Evolutionary conservation across 805 yeast species (phyloP), one percentile per base, ranked within the genome.

Genomic region (Blastobotrys robertii): DNA sequence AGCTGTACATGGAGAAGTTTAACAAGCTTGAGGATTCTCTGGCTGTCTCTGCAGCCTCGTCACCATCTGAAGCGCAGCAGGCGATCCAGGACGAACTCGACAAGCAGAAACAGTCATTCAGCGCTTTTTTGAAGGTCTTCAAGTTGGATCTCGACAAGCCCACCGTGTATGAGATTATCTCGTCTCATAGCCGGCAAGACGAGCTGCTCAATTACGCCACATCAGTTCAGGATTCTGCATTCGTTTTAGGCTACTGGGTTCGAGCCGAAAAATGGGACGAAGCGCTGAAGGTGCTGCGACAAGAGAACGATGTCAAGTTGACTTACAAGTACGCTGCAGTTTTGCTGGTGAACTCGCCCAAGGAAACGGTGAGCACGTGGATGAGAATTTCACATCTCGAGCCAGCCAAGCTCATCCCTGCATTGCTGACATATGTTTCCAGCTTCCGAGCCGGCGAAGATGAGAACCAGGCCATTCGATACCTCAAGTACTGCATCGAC

Each of bases 281-380:
- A 44, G 82, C 94, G 0, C 59, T 85, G 41, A 73, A 74, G 41
- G 72, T 77, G 0, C 51, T 81, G 32, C 46, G 59, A 3, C 50
- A 42, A 33, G 70, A 70, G 42, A 69, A 70, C 34, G 71, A 72
- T 34, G 64, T 70, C 0, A 56, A 63, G 0, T 56, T 76, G 7
- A 72, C 83, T 4, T 84, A 86, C 62, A 73, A 74, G 47, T 77
- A 79, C 46, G 71, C 97, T 1, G 77, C 81, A 0, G 79, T 79
- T 0, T 59, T 92, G 32, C 58, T 92, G 41, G 66, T 77, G 2
- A 83, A 84, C 51, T 63, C 73, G 10, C 88, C 98, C 0, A 66
- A 65, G 25, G 72, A 69, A 9, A 85, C 95, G 0, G 76, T 84
- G 1, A 81, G 80, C 41, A 69, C 84, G 0, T 92, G 97, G 97